A percentile compares a stretch with the other conserved stretches of the same genome.
Evolutionary conservation across 441 rosid species (phyloP).

Genomic region (Melastoma candidum): DNA sequence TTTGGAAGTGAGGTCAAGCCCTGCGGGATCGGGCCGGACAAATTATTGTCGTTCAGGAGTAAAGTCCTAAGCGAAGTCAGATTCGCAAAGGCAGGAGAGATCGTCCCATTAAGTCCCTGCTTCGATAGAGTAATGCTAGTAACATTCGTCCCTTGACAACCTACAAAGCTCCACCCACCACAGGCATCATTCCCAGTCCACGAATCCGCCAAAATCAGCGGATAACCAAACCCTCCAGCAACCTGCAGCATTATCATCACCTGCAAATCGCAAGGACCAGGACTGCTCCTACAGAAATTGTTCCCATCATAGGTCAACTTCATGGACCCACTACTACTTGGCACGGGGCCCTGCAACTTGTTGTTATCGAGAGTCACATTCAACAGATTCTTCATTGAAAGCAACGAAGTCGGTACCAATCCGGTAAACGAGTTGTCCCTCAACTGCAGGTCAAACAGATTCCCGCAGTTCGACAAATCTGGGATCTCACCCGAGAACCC

Average conservation of each 20-base stretch:
- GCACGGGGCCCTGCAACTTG: slow-evolving; percentile 18
- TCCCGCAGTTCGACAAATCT: slow-evolving; percentile 6
- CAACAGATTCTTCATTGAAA: slow-evolving; percentile 5
- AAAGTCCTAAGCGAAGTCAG: slow-evolving; percentile 14
- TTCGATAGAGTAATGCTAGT: slow-evolving; percentile 29
- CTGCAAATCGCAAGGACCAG: slow-evolving; percentile 35
- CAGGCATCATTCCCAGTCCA: slow-evolving; percentile 56
- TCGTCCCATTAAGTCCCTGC: slow-evolving; percentile 32
- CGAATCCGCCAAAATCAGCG: slow-evolving; percentile 31
- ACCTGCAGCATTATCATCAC: slow-evolving; percentile 40
- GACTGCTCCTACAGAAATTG: slow-evolving; percentile 14
- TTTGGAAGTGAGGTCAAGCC: slow-evolving; percentile 7
- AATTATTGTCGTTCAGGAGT: slow-evolving; percentile 11
- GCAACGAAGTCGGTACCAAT: slow-evolving; percentile 10
- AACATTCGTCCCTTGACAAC: slow-evolving; percentile 29
- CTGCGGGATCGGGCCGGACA: slow-evolving; percentile 15
- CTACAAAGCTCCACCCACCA: slow-evolving; percentile 31
- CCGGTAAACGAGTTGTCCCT: slow-evolving; percentile 12
- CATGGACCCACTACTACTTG: slow-evolving; percentile 10
- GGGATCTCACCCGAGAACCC: slow-evolving; percentile 5
- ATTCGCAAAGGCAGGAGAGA: slow-evolving; percentile 28
- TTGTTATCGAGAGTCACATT: slow-evolving; percentile 14
- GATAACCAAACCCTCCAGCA: slow-evolving; percentile 49
- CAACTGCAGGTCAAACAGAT: slow-evolving; percentile 8
- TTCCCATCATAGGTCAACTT: slow-evolving; percentile 9